These are phyloP conservation scores for Pelargonium australe DNA, from an alignment of 441 rosid genomes.

Conservation along the genomic window DNA sequence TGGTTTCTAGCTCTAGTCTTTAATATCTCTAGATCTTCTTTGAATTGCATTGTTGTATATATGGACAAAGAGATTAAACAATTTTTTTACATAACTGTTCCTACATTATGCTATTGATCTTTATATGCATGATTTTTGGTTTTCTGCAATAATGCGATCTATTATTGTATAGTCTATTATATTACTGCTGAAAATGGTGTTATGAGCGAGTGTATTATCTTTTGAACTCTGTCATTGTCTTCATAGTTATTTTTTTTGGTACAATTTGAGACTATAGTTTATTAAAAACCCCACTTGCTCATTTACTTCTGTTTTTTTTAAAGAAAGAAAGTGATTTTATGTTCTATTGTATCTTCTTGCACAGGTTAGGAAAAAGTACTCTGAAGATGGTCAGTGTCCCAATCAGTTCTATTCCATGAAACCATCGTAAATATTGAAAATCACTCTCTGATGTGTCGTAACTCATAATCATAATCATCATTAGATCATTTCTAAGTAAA, in stretches of 20 bases:
- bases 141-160: not conserved
- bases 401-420: not conserved
- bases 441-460: not conserved
- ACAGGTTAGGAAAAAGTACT: not conserved
- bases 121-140: not conserved
- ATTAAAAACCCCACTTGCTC: not conserved
- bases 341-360: not conserved
- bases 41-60: not conserved
- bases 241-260: not conserved
- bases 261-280: not conserved
- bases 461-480: not conserved
- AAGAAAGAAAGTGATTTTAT: not conserved
- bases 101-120: not conserved
- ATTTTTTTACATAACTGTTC: not conserved
- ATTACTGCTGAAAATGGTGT: not conserved
- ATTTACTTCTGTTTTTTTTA: not conserved
- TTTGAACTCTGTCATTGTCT: not conserved
- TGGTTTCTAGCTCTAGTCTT: not conserved
- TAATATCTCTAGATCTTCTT: slow-evolving; percentile 3
- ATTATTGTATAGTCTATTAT: not conserved
- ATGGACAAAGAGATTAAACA: not conserved
- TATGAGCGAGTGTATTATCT: not conserved
- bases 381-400: not conserved
- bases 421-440: not conserved
- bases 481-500: not conserved